phyloP scores from a whole-genome alignment of 2,329 filamentous ascomycete species.

The Chrysoporthe austroafricana region DNA sequence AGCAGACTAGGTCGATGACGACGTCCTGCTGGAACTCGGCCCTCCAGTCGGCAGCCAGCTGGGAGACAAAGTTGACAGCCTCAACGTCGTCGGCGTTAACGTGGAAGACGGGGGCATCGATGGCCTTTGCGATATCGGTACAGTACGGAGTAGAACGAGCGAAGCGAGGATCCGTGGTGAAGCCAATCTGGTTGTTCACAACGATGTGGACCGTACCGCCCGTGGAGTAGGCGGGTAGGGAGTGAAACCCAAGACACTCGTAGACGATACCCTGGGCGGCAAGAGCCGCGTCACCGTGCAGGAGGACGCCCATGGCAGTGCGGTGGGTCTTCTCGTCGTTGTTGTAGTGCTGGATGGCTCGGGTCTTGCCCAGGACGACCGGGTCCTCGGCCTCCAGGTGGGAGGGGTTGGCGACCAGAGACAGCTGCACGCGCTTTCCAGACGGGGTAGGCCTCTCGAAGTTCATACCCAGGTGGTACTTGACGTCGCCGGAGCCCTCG shows the following conservation, averaged over 20 bases:
- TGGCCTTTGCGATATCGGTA: constrained; percentile 98
- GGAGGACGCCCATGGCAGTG: constrained; percentile 91
- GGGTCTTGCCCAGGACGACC: constrained; percentile 95
- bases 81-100: constrained; percentile 99
- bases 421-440: constrained; percentile 98
- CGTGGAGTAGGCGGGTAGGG: constrained; percentile 93
- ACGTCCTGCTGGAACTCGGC: constrained; percentile 99
- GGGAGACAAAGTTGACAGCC: constrained; percentile 97
- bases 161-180: constrained; percentile 97
- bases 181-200: constrained; percentile 99
- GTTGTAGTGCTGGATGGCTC: constrained; percentile 99
- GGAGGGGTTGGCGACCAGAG: constrained; percentile 96
- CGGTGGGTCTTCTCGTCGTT: constrained; percentile 88
- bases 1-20: constrained; percentile 97
- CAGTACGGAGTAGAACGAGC: constrained; percentile 97
- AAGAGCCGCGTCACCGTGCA: constrained; percentile 97
- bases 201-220: constrained; percentile 96
- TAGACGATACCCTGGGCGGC: constrained; percentile 97
- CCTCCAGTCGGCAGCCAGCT: constrained; percentile 95
- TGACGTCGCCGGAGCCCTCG: constrained; percentile 97
- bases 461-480: constrained; percentile 99
- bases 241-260: constrained; percentile 97
- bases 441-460: constrained; percentile 98
- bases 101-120: constrained; percentile 98
- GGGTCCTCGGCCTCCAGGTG: constrained; percentile 98